Conservation (phyloP, 495 filamentous ascomycete genomes). For the Xylaria castorea region DNA sequence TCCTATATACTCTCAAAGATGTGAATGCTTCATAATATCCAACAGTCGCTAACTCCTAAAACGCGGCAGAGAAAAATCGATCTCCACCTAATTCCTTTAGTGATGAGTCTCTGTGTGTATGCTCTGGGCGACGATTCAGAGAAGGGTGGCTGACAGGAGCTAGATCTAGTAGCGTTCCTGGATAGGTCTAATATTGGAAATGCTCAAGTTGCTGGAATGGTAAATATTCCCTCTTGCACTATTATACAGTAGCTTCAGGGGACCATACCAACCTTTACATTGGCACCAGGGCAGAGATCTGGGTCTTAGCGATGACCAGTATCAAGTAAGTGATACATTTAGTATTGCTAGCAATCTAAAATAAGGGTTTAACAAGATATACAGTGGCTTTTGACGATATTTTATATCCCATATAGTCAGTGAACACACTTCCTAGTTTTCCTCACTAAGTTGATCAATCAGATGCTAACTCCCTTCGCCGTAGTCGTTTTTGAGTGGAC, state of each 20-base stretch:
- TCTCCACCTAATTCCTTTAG: conserved; percentile 55
- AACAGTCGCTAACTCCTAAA: not conserved
- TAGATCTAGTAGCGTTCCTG: conserved; percentile 69
- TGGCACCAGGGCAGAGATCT: conserved; percentile 41
- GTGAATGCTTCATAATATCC: not conserved
- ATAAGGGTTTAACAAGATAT: not conserved
- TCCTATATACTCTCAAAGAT: not conserved
- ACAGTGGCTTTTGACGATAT: conserved; percentile 79
- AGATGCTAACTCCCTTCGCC: conserved; percentile 46
- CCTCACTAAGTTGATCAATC: not conserved
- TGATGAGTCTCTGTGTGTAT: conserved; percentile 60
- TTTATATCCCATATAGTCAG: conserved; percentile 70
- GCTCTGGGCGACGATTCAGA: not conserved
- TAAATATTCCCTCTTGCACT: not conserved
- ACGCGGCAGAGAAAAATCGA: conserved; percentile 59
- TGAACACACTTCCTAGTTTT: conserved; percentile 22
- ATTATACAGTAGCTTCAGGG: not conserved
- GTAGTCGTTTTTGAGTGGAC: conserved; percentile 67
- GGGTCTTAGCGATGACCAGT: conserved; percentile 49
- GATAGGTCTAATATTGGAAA: conserved; percentile 76
- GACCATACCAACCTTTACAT: not conserved
- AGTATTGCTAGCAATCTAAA: not conserved
- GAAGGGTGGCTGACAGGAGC: not conserved
- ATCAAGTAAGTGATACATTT: conserved; percentile 28
- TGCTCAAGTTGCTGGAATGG: conserved; percentile 63